Evolutionary conservation across 75 land plant species (phyloP), one percentile per base, ranked within the genome.

Genomic region (Isoetes taiwanensis): DNA sequence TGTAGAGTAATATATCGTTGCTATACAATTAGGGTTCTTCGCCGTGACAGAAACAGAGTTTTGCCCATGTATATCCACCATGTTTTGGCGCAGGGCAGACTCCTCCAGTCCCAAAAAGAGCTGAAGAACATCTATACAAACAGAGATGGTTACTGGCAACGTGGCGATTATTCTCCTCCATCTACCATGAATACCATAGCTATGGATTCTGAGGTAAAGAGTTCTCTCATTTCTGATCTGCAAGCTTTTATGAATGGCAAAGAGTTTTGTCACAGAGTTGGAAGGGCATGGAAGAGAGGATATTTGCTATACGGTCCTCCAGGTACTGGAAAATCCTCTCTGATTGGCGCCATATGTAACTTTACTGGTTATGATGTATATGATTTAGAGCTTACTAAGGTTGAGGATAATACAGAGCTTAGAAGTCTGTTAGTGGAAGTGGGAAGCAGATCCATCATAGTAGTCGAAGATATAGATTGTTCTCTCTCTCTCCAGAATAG

Each of bases 221-320:
- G 24, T 38, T 63, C 59, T 29, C 61, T 80, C 23, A 56, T 58
- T 30, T 30, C 65, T 26, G 87, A 83, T 60, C 70, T 83, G 35
- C 77, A 76, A 6, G 24, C 57, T n/a, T 83, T 83, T 61, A 43
- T 68, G n/a, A 73, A 75, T 35, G 68, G 68, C 19, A 68, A 69
- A 41, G 72, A 78, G 19, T 83, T 72, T 64, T 83, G 80, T 42
- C 72, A 71, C 32, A 59, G 73, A 16, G 37, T 83, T 6, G 93
- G 93, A 41, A 70, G 84, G 16, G 84, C 77, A 34, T 86, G 93
- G 93, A 78, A 76, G 64, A 67, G 93, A 48, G 87, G 89, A 32
- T 86, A 84, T 62, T 75, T 86, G 19, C 67, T 86, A 16, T 68
- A 84, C 58, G 93, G 93, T 21, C 75, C 84, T 17, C 74, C 90